These are phyloP conservation scores for Heritiera littoralis DNA, from an alignment of 345 rosid species.

Conservation along the genomic window DNA sequence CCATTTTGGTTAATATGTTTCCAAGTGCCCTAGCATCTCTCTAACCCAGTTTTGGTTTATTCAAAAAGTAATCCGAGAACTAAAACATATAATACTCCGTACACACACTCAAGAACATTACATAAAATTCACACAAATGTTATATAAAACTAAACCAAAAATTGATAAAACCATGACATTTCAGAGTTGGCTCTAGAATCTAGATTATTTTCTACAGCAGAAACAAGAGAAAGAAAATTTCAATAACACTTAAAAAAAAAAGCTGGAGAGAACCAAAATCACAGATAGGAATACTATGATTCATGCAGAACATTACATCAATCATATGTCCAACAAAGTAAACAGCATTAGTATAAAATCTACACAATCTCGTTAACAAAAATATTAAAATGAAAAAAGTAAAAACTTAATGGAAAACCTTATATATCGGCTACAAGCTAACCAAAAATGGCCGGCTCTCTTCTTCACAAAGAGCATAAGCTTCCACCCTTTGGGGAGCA, in stretches of 20 bases:
- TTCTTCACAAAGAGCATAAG: constrained; percentile 58
- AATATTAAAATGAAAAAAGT: constrained; percentile 12
- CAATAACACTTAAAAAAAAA: background rate
- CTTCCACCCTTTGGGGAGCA: constrained; percentile 72
- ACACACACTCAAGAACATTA: background rate
- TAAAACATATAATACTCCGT: background rate
- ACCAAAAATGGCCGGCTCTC: constrained; percentile 45
- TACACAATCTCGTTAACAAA: constrained; percentile 1
- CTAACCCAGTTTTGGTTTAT: background rate
- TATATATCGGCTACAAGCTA: constrained; percentile 60
- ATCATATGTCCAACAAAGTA: background rate
- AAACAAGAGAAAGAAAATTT: background rate
- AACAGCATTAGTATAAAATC: background rate
- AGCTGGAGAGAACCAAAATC: background rate
- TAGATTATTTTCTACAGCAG: background rate
- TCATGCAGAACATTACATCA: constrained; percentile 2
- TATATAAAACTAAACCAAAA: background rate
- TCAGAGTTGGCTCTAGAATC: background rate
- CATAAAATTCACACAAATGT: background rate
- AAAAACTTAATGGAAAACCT: constrained; percentile 44
- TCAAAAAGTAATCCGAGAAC: background rate
- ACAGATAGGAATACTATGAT: background rate
- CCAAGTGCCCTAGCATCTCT: background rate
- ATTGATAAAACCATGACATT: background rate
- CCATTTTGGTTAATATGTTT: background rate